A percentile compares a stretch with the other conserved stretches of the same genome.
These are phyloP conservation scores for Sanghuangporus baumii DNA, from an alignment of 1,284 basidiomycete species.

Conservation along the genomic window DNA sequence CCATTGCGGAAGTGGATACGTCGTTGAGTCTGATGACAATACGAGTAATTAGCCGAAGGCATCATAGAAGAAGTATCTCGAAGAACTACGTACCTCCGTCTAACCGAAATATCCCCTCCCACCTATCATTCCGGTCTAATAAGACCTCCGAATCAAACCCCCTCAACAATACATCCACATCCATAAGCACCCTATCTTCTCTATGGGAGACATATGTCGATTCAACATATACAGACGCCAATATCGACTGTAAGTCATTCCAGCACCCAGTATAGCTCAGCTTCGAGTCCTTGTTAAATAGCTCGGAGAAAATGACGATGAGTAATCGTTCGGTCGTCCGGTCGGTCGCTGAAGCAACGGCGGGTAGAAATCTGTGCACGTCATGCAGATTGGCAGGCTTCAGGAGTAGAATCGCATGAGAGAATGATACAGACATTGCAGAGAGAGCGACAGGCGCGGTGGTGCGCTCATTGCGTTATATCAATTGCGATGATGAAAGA, in stretches of 20 bases:
- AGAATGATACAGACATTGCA: neutral
- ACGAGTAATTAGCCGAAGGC: neutral
- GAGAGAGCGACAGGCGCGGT: neutral
- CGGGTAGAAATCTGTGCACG: constrained; percentile 2
- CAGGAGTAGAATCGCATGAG: constrained; percentile 11
- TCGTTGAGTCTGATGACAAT: neutral
- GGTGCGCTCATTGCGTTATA: neutral
- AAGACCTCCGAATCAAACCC: constrained; percentile 39
- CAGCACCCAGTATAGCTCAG: constrained; percentile 48
- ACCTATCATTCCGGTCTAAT: constrained; percentile 28
- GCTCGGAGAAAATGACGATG: constrained; percentile 55
- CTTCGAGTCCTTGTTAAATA: constrained; percentile 37
- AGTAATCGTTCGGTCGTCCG: constrained; percentile 36
- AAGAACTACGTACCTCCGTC: constrained; percentile 21
- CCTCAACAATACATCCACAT: constrained; percentile 62
- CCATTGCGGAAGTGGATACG: constrained; percentile 15
- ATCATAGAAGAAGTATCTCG: neutral
- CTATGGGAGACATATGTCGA: constrained; percentile 66
- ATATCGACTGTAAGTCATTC: constrained; percentile 56
- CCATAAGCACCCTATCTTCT: constrained; percentile 58
- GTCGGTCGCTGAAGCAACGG: constrained; percentile 11
- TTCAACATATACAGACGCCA: constrained; percentile 72
- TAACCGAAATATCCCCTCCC: constrained; percentile 23
- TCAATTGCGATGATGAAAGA: neutral
- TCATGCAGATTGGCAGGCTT: constrained; percentile 8